Conservation (phyloP, 306 rosid species). For the Sesbania bispinosa region DNA sequence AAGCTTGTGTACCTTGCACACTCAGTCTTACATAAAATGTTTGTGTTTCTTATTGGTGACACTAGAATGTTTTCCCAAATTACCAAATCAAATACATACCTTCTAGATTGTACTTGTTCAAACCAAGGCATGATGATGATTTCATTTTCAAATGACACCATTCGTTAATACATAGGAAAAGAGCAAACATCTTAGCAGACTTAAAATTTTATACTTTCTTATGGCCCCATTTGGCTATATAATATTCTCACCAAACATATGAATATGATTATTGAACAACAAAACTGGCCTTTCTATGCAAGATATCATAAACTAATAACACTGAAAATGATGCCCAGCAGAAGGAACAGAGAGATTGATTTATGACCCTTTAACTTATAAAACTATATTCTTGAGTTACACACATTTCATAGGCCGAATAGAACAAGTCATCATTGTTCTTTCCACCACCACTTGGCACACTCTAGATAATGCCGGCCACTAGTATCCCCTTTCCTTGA, state of each 20-base stretch:
- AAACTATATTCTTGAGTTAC: constrained; percentile 13
- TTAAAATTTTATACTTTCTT: background rate
- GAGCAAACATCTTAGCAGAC: background rate
- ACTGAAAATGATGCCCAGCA: constrained; percentile 32
- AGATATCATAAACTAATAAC: background rate
- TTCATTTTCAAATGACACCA: background rate
- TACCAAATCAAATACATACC: constrained; percentile 25
- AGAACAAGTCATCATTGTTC: constrained; percentile 76
- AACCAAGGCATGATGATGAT: background rate
- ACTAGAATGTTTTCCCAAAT: constrained; percentile 21
- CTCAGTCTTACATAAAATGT: constrained; percentile 3
- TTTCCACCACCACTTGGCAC: constrained; percentile 72
- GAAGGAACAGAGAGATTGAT: constrained; percentile 12
- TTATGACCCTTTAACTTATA: background rate
- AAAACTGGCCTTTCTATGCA: background rate
- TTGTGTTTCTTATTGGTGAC: constrained; percentile 21
- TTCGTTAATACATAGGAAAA: background rate
- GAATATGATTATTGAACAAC: constrained; percentile 7
- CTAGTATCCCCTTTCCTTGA: background rate
- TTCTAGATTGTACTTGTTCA: background rate
- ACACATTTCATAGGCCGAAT: constrained; percentile 36
- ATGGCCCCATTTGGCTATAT: constrained; percentile 6
- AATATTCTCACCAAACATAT: background rate
- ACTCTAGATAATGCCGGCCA: constrained; percentile 53
- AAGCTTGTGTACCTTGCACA: background rate